Conservation (phyloP, 164 flowering plant genomes). For the Sedum album region DNA sequence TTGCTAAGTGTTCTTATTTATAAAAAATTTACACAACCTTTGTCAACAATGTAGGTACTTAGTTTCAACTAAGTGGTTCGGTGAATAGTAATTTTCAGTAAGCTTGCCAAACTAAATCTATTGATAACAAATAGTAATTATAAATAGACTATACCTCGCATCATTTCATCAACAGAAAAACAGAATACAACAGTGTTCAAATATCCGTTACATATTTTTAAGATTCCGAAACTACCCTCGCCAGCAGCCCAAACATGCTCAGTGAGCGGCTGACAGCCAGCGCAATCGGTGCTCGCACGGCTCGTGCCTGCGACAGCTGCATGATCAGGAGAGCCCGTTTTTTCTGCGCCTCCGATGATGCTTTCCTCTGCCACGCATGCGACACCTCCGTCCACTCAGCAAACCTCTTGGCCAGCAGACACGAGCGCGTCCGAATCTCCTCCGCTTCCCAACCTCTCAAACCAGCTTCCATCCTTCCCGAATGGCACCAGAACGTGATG, state of each 20-base stretch:
- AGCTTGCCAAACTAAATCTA: too few relatives aligned
- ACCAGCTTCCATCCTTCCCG: background rate
- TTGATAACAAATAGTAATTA: background rate
- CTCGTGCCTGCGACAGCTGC: constrained; percentile 8
- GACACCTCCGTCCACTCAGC: constrained; percentile 43
- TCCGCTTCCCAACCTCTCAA: constrained; percentile 8
- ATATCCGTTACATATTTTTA: background rate
- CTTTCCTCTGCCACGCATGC: constrained; percentile 37
- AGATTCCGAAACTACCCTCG: background rate
- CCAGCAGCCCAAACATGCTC: background rate
- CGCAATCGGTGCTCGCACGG: too few relatives aligned
- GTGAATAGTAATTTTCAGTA: too few relatives aligned
- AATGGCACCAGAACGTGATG: background rate
- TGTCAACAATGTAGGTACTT: too few relatives aligned
- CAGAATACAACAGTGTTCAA: background rate
- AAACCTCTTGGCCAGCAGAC: constrained; percentile 39
- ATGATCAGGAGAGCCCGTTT: background rate
- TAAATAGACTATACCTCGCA: background rate
- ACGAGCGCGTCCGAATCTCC: constrained; percentile 31
- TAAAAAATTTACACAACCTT: too few relatives aligned
- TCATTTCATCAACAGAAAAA: background rate
- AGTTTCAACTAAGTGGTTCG: too few relatives aligned
- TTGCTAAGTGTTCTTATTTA: too few relatives aligned
- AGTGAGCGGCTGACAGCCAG: too few relatives aligned
- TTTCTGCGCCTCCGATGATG: too few relatives aligned